Evolutionary conservation across 768 basidiomycete species (phyloP).

Genomic region (Phaeotremella fagi): DNA sequence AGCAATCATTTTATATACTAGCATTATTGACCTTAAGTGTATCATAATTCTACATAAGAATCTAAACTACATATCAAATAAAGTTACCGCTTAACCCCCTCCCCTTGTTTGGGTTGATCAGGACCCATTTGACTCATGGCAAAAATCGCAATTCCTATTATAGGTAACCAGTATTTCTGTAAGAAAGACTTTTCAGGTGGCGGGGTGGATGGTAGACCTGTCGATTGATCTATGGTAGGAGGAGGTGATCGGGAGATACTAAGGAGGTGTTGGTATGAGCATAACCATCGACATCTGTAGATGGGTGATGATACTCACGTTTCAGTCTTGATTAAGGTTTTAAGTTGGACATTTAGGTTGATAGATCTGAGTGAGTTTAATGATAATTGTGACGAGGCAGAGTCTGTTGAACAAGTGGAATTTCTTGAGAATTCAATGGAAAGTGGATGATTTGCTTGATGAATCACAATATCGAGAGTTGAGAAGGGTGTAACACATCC

Average conservation of each 20-base stretch:
- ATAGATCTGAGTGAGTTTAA: not conserved
- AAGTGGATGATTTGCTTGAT: not conserved
- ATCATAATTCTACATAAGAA: too few relatives aligned
- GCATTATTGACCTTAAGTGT: too few relatives aligned
- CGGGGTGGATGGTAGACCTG: conserved; percentile 42
- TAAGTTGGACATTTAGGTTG: not conserved
- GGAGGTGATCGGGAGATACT: conserved; percentile 21
- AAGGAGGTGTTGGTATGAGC: not conserved
- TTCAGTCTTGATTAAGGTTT: not conserved
- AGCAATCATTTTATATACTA: too few relatives aligned
- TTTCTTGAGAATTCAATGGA: not conserved
- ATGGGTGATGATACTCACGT: conserved; percentile 1
- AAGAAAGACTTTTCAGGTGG: conserved; percentile 70
- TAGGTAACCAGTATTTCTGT: conserved; percentile 89
- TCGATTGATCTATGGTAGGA: conserved; percentile 20
- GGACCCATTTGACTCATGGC: conserved; percentile 18
- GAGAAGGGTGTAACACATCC: conserved; percentile 8
- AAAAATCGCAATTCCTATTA: conserved; percentile 58
- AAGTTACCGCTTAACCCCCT: too few relatives aligned
- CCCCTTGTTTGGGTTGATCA: conserved; percentile 13
- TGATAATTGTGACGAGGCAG: not conserved
- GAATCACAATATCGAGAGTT: conserved; percentile 1
- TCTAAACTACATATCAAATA: too few relatives aligned
- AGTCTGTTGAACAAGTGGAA: too few relatives aligned
- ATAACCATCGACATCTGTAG: not conserved